phyloP scores from a whole-genome alignment of 1,284 basidiomycete genomes.

The Moniliella sp. region DNA sequence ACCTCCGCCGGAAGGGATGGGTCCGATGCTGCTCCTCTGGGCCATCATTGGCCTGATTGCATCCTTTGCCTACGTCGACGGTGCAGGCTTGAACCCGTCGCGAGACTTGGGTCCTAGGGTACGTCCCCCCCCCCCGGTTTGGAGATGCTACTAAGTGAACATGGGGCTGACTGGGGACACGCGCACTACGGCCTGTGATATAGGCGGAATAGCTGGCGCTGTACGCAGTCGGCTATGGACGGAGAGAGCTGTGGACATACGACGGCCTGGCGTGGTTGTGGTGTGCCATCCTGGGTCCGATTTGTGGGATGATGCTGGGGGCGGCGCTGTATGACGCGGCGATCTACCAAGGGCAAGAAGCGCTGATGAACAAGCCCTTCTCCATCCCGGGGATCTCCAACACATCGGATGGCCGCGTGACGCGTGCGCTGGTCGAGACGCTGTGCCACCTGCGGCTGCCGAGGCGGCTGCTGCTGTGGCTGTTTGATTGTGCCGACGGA shows the following conservation, averaged over 20 bases:
- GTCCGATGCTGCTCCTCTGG: conserved; percentile 2
- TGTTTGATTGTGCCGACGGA: no score
- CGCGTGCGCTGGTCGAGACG: no score
- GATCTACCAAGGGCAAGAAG: conserved; percentile 6
- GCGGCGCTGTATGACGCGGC: conserved; percentile 4
- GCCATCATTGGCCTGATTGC: conserved; percentile 1
- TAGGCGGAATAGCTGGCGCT: not conserved
- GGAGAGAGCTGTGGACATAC: not conserved
- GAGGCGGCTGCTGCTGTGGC: no score
- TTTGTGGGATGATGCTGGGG: not conserved
- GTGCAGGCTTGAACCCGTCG: not conserved
- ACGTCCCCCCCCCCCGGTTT: not conserved
- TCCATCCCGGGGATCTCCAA: no score
- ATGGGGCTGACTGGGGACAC: no score
- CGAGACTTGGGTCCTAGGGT: not conserved
- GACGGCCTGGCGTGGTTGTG: not conserved
- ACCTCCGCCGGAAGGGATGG: conserved; percentile 4
- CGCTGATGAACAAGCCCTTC: conserved; percentile 5
- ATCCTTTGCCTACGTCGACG: conserved; percentile 1
- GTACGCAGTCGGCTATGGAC: not conserved
- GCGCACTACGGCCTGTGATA: not conserved
- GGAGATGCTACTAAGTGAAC: not conserved
- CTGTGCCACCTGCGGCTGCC: no score
- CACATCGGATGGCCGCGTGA: no score
- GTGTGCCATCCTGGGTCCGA: conserved; percentile 1